A percentile compares a stretch with the other conserved stretches of the same genome.
These are phyloP conservation scores for Phytophthora europaea DNA, from an alignment of 352 stramenopile genomes.

Conservation along the genomic window DNA sequence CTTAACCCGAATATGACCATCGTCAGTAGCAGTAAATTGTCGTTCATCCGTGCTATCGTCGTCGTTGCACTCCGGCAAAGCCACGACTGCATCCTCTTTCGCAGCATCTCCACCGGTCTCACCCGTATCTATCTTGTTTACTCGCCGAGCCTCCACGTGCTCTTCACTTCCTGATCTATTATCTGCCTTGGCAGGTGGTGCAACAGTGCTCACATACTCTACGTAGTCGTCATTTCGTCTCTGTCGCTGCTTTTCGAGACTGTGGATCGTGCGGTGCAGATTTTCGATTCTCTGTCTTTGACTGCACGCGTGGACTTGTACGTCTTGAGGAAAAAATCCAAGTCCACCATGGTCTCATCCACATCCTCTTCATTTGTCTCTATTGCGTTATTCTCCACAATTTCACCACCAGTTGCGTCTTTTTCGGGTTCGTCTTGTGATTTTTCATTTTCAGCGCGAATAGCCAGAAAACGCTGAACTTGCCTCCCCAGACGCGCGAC, in stretches of 20 bases:
- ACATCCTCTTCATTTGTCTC: background rate
- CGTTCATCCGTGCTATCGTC: background rate
- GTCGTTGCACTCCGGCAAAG: background rate
- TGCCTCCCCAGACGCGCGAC: background rate
- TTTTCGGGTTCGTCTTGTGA: background rate
- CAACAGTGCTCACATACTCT: background rate
- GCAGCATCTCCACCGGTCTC: background rate
- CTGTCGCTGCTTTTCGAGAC: background rate
- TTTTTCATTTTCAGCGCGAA: background rate
- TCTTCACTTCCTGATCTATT: background rate
- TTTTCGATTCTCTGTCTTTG: background rate
- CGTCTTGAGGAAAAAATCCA: constrained; percentile 12
- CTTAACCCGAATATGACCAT: background rate
- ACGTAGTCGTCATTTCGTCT: background rate
- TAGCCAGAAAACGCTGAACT: background rate
- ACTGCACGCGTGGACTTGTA: constrained; percentile 6
- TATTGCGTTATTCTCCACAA: background rate
- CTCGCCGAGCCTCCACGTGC: background rate
- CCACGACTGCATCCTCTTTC: background rate
- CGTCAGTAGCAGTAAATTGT: background rate
- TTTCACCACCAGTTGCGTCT: background rate
- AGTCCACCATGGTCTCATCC: background rate
- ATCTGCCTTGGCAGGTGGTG: background rate
- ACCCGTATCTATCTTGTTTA: background rate
- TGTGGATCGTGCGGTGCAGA: background rate